Conservation (phyloP, 2,329 filamentous ascomycete genomes). For the Sordariomycetes sp. region DNA sequence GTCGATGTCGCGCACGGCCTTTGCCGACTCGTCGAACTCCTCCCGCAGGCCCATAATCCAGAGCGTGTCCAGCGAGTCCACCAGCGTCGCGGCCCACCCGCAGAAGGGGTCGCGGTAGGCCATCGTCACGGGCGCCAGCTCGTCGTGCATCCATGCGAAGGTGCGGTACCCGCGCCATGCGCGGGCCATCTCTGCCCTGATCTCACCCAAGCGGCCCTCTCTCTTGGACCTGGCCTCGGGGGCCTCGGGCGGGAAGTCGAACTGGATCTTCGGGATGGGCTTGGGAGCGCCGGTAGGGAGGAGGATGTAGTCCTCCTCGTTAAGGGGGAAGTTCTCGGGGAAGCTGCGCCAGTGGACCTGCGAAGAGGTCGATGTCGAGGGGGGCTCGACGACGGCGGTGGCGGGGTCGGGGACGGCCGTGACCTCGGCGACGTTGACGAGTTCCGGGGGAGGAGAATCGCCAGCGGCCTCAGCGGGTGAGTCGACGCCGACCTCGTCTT, state of each 20-base stretch:
- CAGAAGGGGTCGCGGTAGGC: slow-evolving; percentile 71
- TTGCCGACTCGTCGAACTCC: slow-evolving; percentile 71
- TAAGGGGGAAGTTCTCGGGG: slow-evolving; percentile 68
- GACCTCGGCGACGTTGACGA: neutral
- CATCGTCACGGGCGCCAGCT: slow-evolving; percentile 64
- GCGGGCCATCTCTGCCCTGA: slow-evolving; percentile 65
- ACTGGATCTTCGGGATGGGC: slow-evolving; percentile 67
- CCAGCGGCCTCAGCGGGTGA: neutral
- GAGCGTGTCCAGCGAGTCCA: slow-evolving; percentile 72
- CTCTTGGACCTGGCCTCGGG: slow-evolving; percentile 49
- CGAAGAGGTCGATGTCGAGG: neutral
- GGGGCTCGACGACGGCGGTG: neutral
- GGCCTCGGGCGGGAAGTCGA: slow-evolving; percentile 57
- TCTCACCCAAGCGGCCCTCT: slow-evolving; percentile 48
- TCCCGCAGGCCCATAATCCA: slow-evolving; percentile 76
- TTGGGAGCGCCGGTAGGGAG: slow-evolving; percentile 64
- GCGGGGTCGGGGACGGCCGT: neutral
- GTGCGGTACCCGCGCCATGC: slow-evolving; percentile 77
- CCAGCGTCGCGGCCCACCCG: slow-evolving; percentile 80
- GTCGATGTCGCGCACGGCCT: slow-evolving; percentile 62
- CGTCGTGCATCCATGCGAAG: slow-evolving; percentile 78
- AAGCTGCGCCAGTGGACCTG: slow-evolving; percentile 62
- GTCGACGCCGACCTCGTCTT: slow-evolving; percentile 8
- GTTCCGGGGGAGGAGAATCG: neutral
- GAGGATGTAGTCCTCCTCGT: slow-evolving; percentile 56